Evolutionary conservation across 164 flowering plant genomes (phyloP), one percentile per base, ranked within the genome.

Genomic region (Hamamelis virginiana): DNA sequence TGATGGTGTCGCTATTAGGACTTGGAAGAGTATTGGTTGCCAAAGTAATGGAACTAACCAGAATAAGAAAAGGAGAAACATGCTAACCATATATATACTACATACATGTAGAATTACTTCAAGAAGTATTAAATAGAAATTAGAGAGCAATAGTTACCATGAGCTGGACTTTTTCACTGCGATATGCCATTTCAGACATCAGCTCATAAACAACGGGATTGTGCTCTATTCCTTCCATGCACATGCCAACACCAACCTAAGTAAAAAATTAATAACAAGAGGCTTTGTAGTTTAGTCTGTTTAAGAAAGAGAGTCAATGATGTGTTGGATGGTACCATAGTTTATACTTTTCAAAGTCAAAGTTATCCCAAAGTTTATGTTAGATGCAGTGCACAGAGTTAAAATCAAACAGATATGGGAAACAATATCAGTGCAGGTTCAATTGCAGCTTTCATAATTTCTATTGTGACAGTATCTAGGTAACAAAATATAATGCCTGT

Each of bases 201-300:
- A 89, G 80, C 78, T 94, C 98, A 77, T 89, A 94, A 59, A 88
- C 95, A 61, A 94, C 90, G 22, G 98, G 97, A 74, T 92, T 92
- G 2, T 94, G 97, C 77, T 94, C 96, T 64, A 91, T 92, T 74
- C 98, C 97, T 81, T 94, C 97, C 98, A 95, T 92, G 87, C 98
- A 95, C 92, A 89, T 88, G 70, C 98, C 98, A 77, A 95, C 97
- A 75, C 98, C 97, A 77, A 95, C 89, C 98, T 94, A 73, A 28
- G 50, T 9, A 63, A 62, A 25, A 46, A 33, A 33, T 33, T 33
- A 33, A 33, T 33, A 33, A 33, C 41, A 33, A 33, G 41, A 33
- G 6, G 41, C 6, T 33, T 2, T 33, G 41, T 33, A 33, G 6
- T 6, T 33, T 33, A 33, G 6, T 6, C 41, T 2, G 41, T 33